Conservation (phyloP, 164 flowering plant species). For the Liriodendron chinense region DNA sequence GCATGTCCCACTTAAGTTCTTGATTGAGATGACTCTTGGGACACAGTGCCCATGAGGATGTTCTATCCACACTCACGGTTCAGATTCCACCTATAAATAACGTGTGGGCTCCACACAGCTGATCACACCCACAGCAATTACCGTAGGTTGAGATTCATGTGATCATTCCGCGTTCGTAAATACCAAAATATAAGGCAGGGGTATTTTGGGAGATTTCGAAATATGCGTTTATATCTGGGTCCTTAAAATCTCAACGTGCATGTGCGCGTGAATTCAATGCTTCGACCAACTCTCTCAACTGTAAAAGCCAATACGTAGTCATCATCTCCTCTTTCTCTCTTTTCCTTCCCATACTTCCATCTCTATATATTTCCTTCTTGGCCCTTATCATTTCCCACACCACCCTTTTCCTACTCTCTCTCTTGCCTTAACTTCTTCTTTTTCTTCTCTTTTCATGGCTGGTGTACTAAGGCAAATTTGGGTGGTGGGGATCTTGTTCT, state of each 20-base stretch:
- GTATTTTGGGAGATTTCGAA: not conserved
- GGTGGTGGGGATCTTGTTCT: constrained; percentile 4
- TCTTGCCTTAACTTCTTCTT: not conserved
- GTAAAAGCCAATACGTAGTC: constrained; percentile 5
- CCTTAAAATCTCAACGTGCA: not conserved
- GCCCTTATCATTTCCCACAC: not conserved
- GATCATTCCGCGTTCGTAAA: not conserved
- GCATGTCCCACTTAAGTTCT: too few relatives aligned
- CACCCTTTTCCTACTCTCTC: not conserved
- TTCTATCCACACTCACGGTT: too few relatives aligned
- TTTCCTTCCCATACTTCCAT: not conserved
- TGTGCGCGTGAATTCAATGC: constrained; percentile 20
- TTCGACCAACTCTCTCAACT: constrained; percentile 16
- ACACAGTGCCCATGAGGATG: too few relatives aligned
- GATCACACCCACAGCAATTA: too few relatives aligned
- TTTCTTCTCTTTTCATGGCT: not conserved
- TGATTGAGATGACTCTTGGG: too few relatives aligned
- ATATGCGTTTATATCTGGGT: not conserved
- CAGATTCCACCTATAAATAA: too few relatives aligned
- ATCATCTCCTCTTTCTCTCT: not conserved
- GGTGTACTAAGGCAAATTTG: not conserved
- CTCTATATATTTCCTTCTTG: not conserved
- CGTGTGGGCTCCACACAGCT: too few relatives aligned
- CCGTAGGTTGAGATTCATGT: not conserved
- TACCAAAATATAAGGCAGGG: not conserved